A percentile compares a stretch with the other conserved stretches of the same genome.
phyloP scores from a whole-genome alignment of 2,329 filamentous ascomycete genomes.

The Alternaria solani region DNA sequence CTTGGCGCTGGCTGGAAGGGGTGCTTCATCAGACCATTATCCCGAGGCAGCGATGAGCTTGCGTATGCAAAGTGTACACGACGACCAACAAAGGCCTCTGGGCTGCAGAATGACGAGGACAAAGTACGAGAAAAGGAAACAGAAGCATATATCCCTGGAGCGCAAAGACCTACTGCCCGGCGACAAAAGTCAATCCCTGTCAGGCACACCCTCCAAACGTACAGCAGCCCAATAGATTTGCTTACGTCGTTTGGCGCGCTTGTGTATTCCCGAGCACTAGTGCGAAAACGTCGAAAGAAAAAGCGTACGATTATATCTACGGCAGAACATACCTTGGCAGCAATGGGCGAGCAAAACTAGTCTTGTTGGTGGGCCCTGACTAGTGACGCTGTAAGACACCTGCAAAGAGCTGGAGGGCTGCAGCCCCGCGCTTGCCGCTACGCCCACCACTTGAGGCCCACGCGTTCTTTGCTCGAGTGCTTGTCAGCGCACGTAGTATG shows the following conservation, averaged over 20 bases:
- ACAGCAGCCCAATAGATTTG: neutral
- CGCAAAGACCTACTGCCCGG: neutral
- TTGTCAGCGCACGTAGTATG: neutral
- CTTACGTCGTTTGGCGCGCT: neutral
- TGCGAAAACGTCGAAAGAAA: neutral
- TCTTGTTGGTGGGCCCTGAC: neutral
- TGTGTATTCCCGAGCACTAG: neutral
- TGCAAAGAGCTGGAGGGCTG: neutral
- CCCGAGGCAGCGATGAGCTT: neutral
- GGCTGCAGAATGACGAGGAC: neutral
- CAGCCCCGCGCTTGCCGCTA: neutral
- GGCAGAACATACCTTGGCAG: neutral
- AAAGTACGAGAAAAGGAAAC: neutral
- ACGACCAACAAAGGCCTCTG: neutral
- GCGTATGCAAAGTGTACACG: neutral
- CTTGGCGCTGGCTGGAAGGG: neutral
- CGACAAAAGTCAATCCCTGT: neutral
- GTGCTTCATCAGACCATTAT: neutral
- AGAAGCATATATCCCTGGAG: neutral
- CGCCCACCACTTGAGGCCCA: slow-evolving; percentile 2
- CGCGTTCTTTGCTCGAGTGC: neutral
- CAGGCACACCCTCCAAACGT: neutral
- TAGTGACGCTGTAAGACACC: neutral
- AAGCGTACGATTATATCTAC: neutral
- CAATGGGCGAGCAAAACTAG: neutral